These are phyloP conservation scores for Lichenothelia convexa DNA, from an alignment of 495 filamentous ascomycete genomes.

Conservation along the genomic window DNA sequence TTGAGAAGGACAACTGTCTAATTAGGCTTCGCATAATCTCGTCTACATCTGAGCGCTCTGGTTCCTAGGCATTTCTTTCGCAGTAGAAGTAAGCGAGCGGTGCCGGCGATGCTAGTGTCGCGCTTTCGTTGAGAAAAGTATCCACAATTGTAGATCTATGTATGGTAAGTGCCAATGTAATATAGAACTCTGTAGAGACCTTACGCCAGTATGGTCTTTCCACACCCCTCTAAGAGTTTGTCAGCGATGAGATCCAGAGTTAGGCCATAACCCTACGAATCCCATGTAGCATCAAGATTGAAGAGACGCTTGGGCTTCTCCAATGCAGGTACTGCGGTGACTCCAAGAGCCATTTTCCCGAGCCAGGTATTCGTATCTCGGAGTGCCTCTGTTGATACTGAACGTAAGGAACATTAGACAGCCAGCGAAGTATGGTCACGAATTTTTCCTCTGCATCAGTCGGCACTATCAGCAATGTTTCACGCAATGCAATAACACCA, in stretches of 20 bases:
- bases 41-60: slow-evolving; percentile 14
- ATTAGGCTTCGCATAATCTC: slow-evolving; percentile 22
- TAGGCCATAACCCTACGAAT: no score
- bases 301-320: slow-evolving; percentile 1
- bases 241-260: no score
- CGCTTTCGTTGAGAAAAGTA: no score
- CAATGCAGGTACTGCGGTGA: not conserved
- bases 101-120: no score
- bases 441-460: no score
- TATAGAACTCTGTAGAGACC: no score
- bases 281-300: slow-evolving; percentile 2
- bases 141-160: no score
- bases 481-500: no score
- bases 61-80: slow-evolving; percentile 18
- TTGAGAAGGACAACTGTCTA: slow-evolving; percentile 24
- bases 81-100: slow-evolving; percentile 28
- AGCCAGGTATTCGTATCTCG: not conserved
- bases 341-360: not conserved
- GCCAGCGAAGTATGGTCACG: not conserved
- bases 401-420: not conserved
- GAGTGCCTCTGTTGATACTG: not conserved
- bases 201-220: no score
- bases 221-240: no score
- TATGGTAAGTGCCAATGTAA: no score
- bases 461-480: no score